Evolutionary conservation across 73 alveolate species (phyloP), one percentile per base, ranked within the genome.

Genomic region (Paramecium pentaurelia): DNA sequence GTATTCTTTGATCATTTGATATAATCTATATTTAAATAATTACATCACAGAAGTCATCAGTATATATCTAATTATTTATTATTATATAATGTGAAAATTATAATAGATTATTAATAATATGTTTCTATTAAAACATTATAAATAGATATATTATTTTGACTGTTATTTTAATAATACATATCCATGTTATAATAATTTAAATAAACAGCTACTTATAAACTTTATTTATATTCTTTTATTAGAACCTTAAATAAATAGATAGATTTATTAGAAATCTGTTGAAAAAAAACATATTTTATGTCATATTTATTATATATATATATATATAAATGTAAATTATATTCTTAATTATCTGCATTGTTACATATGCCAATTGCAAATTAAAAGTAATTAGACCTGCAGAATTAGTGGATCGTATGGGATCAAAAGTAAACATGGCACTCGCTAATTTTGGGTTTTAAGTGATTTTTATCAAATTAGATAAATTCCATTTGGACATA

Each of bases 1-100:
- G 80, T 89, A 89, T 47, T 89, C 94, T 32, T 89, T 89, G n/a
- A 89, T 89, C 94, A 89, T 89, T 71, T 25, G 60, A 60, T 25
- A n/a, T 32, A 40, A 27, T 87, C 8, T 37, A 34, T 60, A 42
- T 44, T 87, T 87, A 87, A 59, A 75, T 75, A 3, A 37, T 14
- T 22, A 3, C 9, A 5, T n/a, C 28, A 45, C 88, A 75, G 88
- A 75, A 75, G 88, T 37, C 36, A 37, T 75, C 88, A 36, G 88
- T 54, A 18, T 22, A n/a, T 22, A 22, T 22, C 25, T 22, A 22
- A 22, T 22, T 22, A 22, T 22, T 0, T 22, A 0, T 22, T 22
- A 22, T 22, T 22, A 22, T 22, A 22, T 22, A 22, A 22, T 22
- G 25, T 22, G 25, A 22, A 22, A 22, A n/a, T n/a, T n/a, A n/a